Base-by-base conservation (phyloP, 345 rosid genomes). In the Murraya koenigii region DNA sequence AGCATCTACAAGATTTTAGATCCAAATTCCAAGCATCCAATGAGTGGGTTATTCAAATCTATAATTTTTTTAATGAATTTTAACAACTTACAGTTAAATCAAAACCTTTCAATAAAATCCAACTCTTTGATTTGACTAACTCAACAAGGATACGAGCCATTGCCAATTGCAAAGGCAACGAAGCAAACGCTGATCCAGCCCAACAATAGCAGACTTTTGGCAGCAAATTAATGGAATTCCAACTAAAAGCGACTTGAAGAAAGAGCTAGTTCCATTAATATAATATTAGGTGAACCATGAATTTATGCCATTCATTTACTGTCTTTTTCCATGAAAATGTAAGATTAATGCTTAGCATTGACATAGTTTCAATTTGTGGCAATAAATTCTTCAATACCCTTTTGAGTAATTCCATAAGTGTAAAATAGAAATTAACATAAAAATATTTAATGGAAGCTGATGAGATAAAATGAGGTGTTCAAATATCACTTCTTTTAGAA, bases 1-100 rank as follows among this genome's bases (percentile, higher is more conserved):
- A n/a, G n/a, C 97, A 94, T 94, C 99, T 98, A 96, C 59, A 94
- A 4, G 90, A 94, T 94, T 47, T 98, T 98, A 58, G 84, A 83
- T 28, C 32, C 32, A 30, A 30, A 1, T 30, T 30, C 85, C 91
- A 72, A 96, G 91, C 98, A 93, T 92, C 83, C 81, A 89, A 56
- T 94, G 94, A 6, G 89, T 90, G 8, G 97, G 98, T 25, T 84
- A 74, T 94, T 96, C 74, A 96, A 69, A 77, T 91, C 97, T 30
- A 1, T 84, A 83, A 54, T 90, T 77, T 91, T 94, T 4, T 93
- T 84, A 72, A 89, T 86, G 0, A 98, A 95, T 66, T 89, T 90
- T 7, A 96, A 88, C 0, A 97, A 30, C 32, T 30, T 30, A 30
- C 32, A 2, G 87, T 81, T 90, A 89, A 19, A 82, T 82, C 83